phyloP scores from a whole-genome alignment of 352 stramenopile genomes.

The Phytophthora nicotianae region DNA sequence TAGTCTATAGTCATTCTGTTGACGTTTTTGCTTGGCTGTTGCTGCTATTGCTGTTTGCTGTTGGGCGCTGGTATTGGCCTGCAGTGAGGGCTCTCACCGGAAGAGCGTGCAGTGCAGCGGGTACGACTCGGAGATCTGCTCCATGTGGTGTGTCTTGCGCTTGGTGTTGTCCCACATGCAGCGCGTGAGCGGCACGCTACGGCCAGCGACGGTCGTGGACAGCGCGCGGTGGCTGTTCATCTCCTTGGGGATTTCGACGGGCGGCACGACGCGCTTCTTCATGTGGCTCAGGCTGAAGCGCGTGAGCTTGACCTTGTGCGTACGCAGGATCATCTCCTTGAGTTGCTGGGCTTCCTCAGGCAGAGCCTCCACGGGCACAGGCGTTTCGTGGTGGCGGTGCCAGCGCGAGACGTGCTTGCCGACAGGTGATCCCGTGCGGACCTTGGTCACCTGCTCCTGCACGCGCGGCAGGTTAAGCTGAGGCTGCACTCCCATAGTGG shows the following conservation, averaged over 20 bases:
- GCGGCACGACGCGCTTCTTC: constrained; percentile 54
- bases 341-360: constrained; percentile 44
- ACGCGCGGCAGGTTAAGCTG: constrained; percentile 29
- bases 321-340: constrained; percentile 60
- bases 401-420: constrained; percentile 41
- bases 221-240: constrained; percentile 50
- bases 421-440: constrained; percentile 24
- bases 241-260: constrained; percentile 45
- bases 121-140: constrained; percentile 57
- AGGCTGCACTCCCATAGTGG: constrained; percentile 57
- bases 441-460: constrained; percentile 36
- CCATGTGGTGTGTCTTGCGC: constrained; percentile 46
- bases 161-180: constrained; percentile 55
- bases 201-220: constrained; percentile 45
- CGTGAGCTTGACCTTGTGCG: constrained; percentile 45
- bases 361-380: constrained; percentile 22
- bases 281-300: constrained; percentile 62
- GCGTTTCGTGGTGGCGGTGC: constrained; percentile 38
- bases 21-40: constrained; percentile 4
- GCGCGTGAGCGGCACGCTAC: constrained; percentile 48
- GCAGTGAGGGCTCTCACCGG: constrained; percentile 25
- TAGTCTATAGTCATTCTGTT: constrained; percentile 26
- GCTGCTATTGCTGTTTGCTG: neutral
- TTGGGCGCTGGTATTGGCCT: constrained; percentile 1
- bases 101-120: constrained; percentile 42